These are phyloP conservation scores for Globisporangium solare DNA, from an alignment of 352 stramenopile species.

Conservation along the genomic window DNA sequence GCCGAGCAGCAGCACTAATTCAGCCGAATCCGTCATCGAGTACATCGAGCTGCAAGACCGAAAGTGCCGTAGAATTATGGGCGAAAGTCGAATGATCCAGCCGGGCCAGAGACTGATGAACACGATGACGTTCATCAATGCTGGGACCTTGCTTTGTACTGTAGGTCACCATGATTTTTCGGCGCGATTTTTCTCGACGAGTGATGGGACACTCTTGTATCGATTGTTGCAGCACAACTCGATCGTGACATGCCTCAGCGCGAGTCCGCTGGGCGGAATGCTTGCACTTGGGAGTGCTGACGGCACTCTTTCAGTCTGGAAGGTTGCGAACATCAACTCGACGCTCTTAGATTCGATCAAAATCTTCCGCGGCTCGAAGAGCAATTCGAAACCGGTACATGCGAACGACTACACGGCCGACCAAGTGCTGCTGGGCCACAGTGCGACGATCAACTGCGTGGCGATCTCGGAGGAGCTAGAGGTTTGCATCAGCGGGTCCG, in stretches of 20 bases:
- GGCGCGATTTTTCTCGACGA: slow-evolving; percentile 66
- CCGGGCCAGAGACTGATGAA: slow-evolving; percentile 12
- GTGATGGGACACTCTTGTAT: slow-evolving; percentile 65
- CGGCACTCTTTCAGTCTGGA: slow-evolving; percentile 79
- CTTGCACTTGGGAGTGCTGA: slow-evolving; percentile 57
- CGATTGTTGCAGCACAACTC: slow-evolving; percentile 67
- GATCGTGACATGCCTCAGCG: slow-evolving; percentile 59
- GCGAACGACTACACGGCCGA: slow-evolving; percentile 72
- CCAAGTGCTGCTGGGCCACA: slow-evolving; percentile 71
- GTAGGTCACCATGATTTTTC: slow-evolving; percentile 75
- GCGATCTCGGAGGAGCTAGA: slow-evolving; percentile 65
- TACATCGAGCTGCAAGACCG: slow-evolving; percentile 64
- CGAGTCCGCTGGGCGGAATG: slow-evolving; percentile 38
- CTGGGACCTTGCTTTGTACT: slow-evolving; percentile 51
- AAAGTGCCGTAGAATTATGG: slow-evolving; percentile 55
- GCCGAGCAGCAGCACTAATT: slow-evolving; percentile 2
- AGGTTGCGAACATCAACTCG: slow-evolving; percentile 55
- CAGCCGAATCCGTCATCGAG: slow-evolving; percentile 21
- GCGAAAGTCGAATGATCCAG: slow-evolving; percentile 34
- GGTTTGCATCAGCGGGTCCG: slow-evolving; percentile 66
- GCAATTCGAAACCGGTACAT: slow-evolving; percentile 49
- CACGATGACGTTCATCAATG: slow-evolving; percentile 47
- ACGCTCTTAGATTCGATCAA: slow-evolving; percentile 75
- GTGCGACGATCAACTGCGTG: slow-evolving; percentile 56
- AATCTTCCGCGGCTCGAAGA: slow-evolving; percentile 59